Evolutionary conservation across 495 filamentous ascomycete species (phyloP), one percentile per base, ranked within the genome.

Genomic region (Bacidia rubella): DNA sequence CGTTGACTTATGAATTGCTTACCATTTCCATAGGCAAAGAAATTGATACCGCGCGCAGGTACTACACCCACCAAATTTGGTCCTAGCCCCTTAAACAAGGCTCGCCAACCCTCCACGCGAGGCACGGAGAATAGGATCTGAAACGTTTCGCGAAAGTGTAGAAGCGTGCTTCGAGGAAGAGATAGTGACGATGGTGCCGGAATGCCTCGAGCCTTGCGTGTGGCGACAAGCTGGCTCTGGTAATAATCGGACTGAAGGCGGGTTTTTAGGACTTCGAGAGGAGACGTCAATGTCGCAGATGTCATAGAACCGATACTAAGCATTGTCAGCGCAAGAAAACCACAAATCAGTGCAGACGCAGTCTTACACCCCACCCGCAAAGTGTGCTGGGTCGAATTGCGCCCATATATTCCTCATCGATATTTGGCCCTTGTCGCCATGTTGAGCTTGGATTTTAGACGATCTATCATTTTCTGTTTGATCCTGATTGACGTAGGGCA

Each of bases 191-290:
- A 59, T n/a, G 68, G 70, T 11, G 72, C 63, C 15, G 70, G 67
- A 20, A 74, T 60, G 20, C 72, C 73, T 5, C 71, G 68, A 15
- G 68, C 63, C 17, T 69, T 57, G n/a, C 76, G 72, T 1, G 64
- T 58, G 10, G 71, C 63, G 41, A 66, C 62, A 17, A 79, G 70
- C 54, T 79, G 85, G 1, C 77, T 68, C 60, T 90, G 85, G 70
- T 95, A 95, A 64, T 89, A 93, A 58, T 92, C 86, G 59, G 85
- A 90, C 65, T 95, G 88, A 2, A 95, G 74, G 7, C 88, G 77
- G 2, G 89, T 94, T 67, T 92, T 92, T 9, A 95, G 75, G 24
- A 95, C 89, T 62, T 95, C 88, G 44, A 95, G 79, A 4, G 88
- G 88, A 2, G 85, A 85, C 0, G 88, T 95, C 10, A 94, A 68